phyloP scores from a whole-genome alignment of 768 basidiomycete genomes.

The Mycena albidolilacea region DNA sequence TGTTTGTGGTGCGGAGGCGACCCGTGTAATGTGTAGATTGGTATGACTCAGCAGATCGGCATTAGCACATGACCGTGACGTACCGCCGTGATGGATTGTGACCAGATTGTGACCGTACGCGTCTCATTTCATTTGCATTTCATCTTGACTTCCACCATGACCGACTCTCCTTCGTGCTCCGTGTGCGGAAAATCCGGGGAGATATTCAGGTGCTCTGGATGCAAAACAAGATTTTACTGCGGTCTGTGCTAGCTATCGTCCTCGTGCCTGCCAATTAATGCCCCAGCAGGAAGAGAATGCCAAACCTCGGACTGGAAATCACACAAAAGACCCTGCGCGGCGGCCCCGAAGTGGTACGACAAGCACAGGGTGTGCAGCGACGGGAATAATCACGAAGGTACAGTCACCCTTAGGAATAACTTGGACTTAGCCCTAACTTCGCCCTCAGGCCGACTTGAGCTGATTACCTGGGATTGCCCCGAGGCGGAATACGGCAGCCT shows the following conservation, averaged over 20 bases:
- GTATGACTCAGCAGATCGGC: background rate
- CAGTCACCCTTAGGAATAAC: too few species aligned
- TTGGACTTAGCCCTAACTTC: too few species aligned
- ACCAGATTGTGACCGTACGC: background rate
- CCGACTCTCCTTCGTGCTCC: background rate
- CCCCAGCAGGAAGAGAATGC: constrained; percentile 41
- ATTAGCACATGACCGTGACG: background rate
- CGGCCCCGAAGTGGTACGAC: constrained; percentile 49
- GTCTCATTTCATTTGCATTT: background rate
- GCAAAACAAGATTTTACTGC: constrained; percentile 22
- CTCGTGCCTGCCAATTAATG: background rate
- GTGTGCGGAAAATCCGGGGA: constrained; percentile 20
- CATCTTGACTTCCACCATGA: background rate
- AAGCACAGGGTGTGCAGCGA: constrained; percentile 50
- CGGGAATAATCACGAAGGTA: constrained; percentile 50
- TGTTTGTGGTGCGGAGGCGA: background rate
- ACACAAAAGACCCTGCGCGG: constrained; percentile 48
- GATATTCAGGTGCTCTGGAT: constrained; percentile 19
- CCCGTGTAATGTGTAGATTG: background rate
- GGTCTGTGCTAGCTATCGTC: background rate
- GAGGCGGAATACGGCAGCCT: constrained; percentile 40
- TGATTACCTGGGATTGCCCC: constrained; percentile 52
- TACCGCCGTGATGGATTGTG: background rate
- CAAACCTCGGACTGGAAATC: constrained; percentile 50
- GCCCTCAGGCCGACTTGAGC: constrained; percentile 44